Percentiles rank a stretch among this genome's conserved stretches.
Evolutionary conservation across 306 rosid species (phyloP).

Genomic region (Pterocarpus santalinus): DNA sequence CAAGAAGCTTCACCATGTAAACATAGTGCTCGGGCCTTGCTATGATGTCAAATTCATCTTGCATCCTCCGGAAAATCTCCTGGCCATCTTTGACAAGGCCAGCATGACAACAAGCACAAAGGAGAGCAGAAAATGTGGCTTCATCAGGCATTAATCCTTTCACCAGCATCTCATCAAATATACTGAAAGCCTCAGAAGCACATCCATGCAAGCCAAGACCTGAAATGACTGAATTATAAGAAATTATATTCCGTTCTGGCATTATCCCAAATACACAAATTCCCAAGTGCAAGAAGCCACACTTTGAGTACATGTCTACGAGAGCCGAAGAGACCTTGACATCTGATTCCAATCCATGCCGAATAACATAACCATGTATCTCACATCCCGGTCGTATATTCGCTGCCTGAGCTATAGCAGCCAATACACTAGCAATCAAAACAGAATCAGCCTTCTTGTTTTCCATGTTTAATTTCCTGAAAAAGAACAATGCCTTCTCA

Average conservation of each 20-base stretch:
- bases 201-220: slow-evolving; percentile 86
- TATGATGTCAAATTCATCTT: slow-evolving; percentile 63
- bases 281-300: slow-evolving; percentile 77
- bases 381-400: slow-evolving; percentile 68
- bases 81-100: slow-evolving; percentile 77
- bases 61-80: slow-evolving; percentile 74
- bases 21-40: slow-evolving; percentile 80
- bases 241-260: slow-evolving; percentile 65
- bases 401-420: slow-evolving; percentile 72
- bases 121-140: slow-evolving; percentile 88
- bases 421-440: slow-evolving; percentile 76
- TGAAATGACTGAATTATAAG: slow-evolving; percentile 81
- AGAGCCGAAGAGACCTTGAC: slow-evolving; percentile 84
- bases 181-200: slow-evolving; percentile 67
- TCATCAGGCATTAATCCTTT: slow-evolving; percentile 71
- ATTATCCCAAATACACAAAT: slow-evolving; percentile 60
- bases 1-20: slow-evolving; percentile 89
- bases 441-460: slow-evolving; percentile 70
- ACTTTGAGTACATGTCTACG: slow-evolving; percentile 82
- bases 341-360: slow-evolving; percentile 73
- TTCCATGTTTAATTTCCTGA: slow-evolving; percentile 65
- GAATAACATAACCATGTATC: slow-evolving; percentile 76
- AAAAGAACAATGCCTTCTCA: slow-evolving; percentile 60
- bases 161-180: slow-evolving; percentile 64
- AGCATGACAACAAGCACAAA: slow-evolving; percentile 84